phyloP scores from a whole-genome alignment of 1,284 basidiomycete genomes.

The Macrocybe sp. region DNA sequence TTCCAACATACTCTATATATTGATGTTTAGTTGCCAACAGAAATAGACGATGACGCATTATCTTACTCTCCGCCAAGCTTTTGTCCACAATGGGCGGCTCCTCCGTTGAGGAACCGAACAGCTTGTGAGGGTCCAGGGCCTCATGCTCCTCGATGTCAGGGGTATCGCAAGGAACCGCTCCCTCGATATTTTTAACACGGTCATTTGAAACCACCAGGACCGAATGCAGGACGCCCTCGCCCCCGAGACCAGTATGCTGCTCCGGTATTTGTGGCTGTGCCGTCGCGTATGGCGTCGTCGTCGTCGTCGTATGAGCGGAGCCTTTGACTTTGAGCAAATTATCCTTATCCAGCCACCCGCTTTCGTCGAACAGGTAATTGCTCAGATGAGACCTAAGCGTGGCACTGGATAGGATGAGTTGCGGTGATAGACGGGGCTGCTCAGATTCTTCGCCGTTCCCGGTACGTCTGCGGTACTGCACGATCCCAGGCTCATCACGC shows the following conservation, averaged over 20 bases:
- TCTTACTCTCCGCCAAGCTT: conserved; percentile 15
- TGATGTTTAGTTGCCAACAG: conserved; percentile 9
- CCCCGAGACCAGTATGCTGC: conserved; percentile 21
- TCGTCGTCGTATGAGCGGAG: conserved; percentile 3
- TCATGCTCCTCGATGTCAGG: conserved; percentile 9
- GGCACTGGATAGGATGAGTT: conserved; percentile 65
- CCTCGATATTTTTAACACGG: conserved; percentile 48
- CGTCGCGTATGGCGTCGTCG: not conserved
- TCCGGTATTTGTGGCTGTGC: conserved; percentile 1
- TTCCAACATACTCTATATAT: conserved; percentile 36
- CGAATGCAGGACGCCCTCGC: conserved; percentile 45
- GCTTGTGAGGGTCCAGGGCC: conserved; percentile 12
- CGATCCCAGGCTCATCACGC: conserved; percentile 20
- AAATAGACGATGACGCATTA: conserved; percentile 14
- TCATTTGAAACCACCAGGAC: conserved; percentile 55
- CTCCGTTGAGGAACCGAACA: conserved; percentile 12
- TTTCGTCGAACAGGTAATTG: conserved; percentile 44
- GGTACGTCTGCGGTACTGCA: conserved; percentile 17
- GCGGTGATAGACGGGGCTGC: conserved; percentile 31
- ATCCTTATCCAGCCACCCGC: conserved; percentile 48
- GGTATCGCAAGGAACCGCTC: conserved; percentile 20
- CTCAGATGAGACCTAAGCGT: conserved; percentile 56
- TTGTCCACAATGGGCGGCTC: conserved; percentile 16
- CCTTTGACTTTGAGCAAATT: conserved; percentile 42
- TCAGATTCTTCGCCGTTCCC: conserved; percentile 12